phyloP scores from a whole-genome alignment of 495 filamentous ascomycete genomes.

The Annulohypoxylon bovei region DNA sequence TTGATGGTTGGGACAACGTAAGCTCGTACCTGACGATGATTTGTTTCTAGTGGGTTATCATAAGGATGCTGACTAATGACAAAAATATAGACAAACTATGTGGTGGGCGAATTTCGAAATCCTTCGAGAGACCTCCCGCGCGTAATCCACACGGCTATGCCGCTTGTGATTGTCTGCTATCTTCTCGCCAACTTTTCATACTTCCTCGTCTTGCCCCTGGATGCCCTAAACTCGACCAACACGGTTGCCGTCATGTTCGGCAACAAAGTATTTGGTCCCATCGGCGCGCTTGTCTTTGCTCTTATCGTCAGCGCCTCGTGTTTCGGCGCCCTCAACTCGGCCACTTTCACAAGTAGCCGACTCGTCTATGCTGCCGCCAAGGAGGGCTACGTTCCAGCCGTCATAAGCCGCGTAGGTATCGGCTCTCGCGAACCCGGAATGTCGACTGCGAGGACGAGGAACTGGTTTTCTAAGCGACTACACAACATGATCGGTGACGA shows the following conservation, averaged over 20 bases:
- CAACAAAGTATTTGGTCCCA: slow-evolving; percentile 83
- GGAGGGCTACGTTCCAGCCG: slow-evolving; percentile 87
- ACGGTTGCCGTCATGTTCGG: slow-evolving; percentile 96
- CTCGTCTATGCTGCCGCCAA: slow-evolving; percentile 95
- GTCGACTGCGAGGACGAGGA: slow-evolving; percentile 63
- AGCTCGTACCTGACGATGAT: slow-evolving; percentile 47
- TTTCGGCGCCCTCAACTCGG: slow-evolving; percentile 91
- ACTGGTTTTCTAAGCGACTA: slow-evolving; percentile 66
- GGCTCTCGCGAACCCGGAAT: slow-evolving; percentile 53
- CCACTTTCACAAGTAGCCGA: slow-evolving; percentile 91
- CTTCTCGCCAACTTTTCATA: slow-evolving; percentile 91
- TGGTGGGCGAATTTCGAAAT: slow-evolving; percentile 94
- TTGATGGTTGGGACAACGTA: slow-evolving; percentile 99
- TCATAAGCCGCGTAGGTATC: slow-evolving; percentile 87
- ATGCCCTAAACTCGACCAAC: slow-evolving; percentile 81
- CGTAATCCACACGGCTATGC: slow-evolving; percentile 97
- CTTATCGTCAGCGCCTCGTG: slow-evolving; percentile 89
- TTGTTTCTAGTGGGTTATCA: background rate
- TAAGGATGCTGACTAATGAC: slow-evolving; percentile 30
- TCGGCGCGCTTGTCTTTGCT: slow-evolving; percentile 85
- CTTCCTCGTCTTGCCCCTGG: slow-evolving; percentile 90
- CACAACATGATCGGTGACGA: slow-evolving; percentile 68
- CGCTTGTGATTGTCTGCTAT: slow-evolving; percentile 90
- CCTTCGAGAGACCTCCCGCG: slow-evolving; percentile 89
- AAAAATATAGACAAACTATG: slow-evolving; percentile 83